Evolutionary conservation across 106 monocot genomes (phyloP).

Genomic region (Acanthochlamys bracteata): DNA sequence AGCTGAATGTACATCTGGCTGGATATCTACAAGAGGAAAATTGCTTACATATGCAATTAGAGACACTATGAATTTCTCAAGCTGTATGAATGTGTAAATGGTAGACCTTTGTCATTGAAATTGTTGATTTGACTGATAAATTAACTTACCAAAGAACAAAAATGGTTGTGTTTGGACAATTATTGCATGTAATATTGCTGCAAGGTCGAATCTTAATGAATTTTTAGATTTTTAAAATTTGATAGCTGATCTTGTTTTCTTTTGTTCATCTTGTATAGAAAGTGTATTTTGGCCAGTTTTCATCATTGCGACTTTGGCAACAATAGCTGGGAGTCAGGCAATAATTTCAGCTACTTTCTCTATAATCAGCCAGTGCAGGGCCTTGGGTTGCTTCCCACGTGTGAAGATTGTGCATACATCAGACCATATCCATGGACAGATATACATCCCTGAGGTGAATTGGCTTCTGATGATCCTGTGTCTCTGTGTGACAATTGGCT

Average conservation of each 20-base stretch:
- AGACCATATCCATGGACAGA: conserved; percentile 63
- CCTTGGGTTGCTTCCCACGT: conserved; percentile 71
- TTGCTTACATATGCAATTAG: too few relatives aligned
- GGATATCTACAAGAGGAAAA: too few relatives aligned
- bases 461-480: conserved; percentile 76
- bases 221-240: too few relatives aligned
- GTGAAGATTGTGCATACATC: conserved; percentile 86
- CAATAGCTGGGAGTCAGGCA: conserved; percentile 68
- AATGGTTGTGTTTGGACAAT: background rate
- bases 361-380: conserved; percentile 67
- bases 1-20: too few relatives aligned
- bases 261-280: conserved; percentile 21
- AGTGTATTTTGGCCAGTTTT: conserved; percentile 70
- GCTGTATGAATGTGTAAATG: too few relatives aligned
- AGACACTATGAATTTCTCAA: too few relatives aligned
- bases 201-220: too few relatives aligned
- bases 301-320: conserved; percentile 63
- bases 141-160: too few relatives aligned
- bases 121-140: too few relatives aligned
- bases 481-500: conserved; percentile 52
- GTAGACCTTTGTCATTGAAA: too few relatives aligned
- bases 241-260: too few relatives aligned
- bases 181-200: too few relatives aligned
- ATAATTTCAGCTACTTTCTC: conserved; percentile 87
- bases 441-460: conserved; percentile 89